A percentile compares a stretch with the other conserved stretches of the same genome.
Conservation (phyloP, 345 rosid genomes). For the Dipteronia dyeriana region DNA sequence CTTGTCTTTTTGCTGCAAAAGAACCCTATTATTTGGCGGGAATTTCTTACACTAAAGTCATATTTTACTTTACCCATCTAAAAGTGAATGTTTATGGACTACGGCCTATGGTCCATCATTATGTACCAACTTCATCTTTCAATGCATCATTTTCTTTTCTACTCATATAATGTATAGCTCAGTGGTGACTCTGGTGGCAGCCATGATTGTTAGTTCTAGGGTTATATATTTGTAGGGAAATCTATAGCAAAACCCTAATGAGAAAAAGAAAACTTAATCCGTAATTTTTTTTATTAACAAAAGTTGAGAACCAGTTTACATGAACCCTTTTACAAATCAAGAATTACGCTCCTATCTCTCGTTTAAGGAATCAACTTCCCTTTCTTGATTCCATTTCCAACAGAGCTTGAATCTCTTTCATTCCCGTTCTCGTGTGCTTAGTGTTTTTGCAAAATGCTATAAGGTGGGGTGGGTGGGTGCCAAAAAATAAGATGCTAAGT, state of each 20-base stretch:
- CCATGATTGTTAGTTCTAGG: background rate
- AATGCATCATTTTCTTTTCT: background rate
- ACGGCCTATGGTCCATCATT: slow-evolving; percentile 14
- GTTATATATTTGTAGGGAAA: too few species aligned
- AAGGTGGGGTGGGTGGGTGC: background rate
- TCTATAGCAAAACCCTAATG: too few species aligned
- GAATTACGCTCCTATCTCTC: too few species aligned
- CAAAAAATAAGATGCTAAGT: background rate
- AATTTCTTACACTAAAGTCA: slow-evolving; percentile 16
- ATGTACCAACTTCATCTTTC: background rate
- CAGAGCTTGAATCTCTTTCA: too few species aligned
- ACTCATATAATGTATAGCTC: background rate
- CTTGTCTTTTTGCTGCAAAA: slow-evolving; percentile 6
- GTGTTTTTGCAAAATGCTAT: background rate
- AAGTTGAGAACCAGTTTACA: too few species aligned
- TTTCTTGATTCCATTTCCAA: too few species aligned
- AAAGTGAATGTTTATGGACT: background rate
- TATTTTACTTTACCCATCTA: background rate
- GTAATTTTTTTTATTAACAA: too few species aligned
- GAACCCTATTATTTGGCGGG: slow-evolving; percentile 6
- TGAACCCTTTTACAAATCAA: too few species aligned
- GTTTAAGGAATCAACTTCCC: too few species aligned
- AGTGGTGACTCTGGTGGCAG: too few species aligned
- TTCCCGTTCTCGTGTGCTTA: too few species aligned
- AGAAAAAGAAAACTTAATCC: too few species aligned